A percentile compares a stretch with the other conserved stretches of the same genome.
Evolutionary conservation across 306 rosid species (phyloP).

Genomic region (Myrica gale): DNA sequence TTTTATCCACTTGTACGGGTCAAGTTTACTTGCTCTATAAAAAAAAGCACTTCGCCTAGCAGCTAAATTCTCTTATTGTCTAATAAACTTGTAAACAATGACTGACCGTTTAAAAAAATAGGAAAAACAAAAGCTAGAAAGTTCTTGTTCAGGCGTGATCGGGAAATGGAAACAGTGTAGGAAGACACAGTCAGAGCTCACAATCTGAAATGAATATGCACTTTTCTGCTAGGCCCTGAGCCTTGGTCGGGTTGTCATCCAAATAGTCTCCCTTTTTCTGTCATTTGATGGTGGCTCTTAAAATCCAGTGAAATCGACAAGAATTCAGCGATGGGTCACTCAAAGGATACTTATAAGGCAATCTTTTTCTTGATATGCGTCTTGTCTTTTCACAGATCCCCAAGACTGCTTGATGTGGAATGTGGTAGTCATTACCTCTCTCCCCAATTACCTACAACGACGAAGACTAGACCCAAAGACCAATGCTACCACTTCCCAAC

Average conservation of each 20-base stretch:
- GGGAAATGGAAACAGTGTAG: background rate
- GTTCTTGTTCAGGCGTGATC: no score
- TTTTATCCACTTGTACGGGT: no score
- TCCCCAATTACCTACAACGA: conserved; percentile 9
- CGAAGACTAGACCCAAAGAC: conserved; percentile 35
- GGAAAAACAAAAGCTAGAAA: no score
- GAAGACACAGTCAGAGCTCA: background rate
- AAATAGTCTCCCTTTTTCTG: conserved; percentile 8
- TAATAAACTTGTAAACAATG: no score
- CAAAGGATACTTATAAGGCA: conserved; percentile 36
- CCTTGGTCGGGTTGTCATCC: conserved; percentile 15
- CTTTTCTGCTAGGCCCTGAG: conserved; percentile 4
- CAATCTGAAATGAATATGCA: conserved; percentile 24
- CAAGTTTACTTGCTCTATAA: no score
- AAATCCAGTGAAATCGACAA: conserved; percentile 54
- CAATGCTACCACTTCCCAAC: background rate
- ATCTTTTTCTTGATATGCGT: conserved; percentile 39
- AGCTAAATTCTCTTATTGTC: no score
- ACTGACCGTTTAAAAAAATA: no score
- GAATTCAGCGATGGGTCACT: conserved; percentile 72
- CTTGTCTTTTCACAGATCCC: conserved; percentile 42
- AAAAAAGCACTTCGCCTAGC: no score
- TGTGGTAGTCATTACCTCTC: conserved; percentile 24
- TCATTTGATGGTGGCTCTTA: conserved; percentile 18
- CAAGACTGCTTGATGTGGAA: conserved; percentile 36